These are phyloP conservation scores for Capronia epimyces DNA, from an alignment of 2,329 filamentous ascomycete species.

Conservation along the genomic window DNA sequence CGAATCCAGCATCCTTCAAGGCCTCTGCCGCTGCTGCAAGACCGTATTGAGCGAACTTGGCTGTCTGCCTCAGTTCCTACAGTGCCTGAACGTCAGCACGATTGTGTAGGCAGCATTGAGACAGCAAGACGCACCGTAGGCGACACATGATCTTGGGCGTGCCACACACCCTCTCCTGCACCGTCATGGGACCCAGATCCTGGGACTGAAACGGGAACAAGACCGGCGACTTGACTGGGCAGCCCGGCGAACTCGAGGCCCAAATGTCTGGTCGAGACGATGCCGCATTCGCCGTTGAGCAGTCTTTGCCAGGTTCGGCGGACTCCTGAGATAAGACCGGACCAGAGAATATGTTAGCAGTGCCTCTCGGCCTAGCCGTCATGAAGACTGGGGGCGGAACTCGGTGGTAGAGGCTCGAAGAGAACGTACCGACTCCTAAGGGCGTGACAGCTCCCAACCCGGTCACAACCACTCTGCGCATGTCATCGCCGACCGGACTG, in stretches of 20 bases:
- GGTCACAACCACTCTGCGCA: constrained; percentile 71
- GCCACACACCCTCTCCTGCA: not conserved
- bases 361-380: too few species aligned
- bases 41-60: constrained; percentile 87
- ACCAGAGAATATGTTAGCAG: not conserved
- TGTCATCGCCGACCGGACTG: constrained; percentile 9
- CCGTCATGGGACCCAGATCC: not conserved
- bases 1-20: constrained; percentile 74
- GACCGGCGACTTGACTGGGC: constrained; percentile 77
- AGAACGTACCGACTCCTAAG: constrained; percentile 62
- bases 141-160: constrained; percentile 38
- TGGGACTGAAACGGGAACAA: constrained; percentile 56
- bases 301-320: constrained; percentile 75
- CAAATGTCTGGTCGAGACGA: constrained; percentile 64
- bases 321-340: constrained; percentile 47
- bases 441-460: constrained; percentile 78
- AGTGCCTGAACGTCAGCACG: not conserved
- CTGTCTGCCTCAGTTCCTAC: constrained; percentile 70
- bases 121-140: constrained; percentile 36
- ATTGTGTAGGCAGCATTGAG: too few species aligned
- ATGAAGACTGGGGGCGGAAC: too few species aligned
- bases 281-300: constrained; percentile 71
- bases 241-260: constrained; percentile 63
- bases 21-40: constrained; percentile 83
- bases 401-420: not conserved